Conservation (phyloP, 129 eudicot species). For the Flaveria bidentis region DNA sequence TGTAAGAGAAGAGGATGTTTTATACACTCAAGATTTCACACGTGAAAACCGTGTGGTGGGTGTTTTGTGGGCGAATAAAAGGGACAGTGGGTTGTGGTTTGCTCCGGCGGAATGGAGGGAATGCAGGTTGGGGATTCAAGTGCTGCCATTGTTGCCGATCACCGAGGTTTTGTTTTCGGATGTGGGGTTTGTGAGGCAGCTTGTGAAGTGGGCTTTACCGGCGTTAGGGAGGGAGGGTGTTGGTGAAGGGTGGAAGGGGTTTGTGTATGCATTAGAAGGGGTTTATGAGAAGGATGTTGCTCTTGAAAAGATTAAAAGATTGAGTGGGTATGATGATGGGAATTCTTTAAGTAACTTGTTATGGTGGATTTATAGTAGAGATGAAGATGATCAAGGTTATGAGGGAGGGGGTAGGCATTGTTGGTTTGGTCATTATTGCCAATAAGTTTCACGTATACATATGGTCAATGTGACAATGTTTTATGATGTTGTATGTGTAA, state of each 20-base stretch:
- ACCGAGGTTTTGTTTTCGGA: constrained; percentile 80
- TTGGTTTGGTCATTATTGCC: constrained; percentile 71
- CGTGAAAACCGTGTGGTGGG: constrained; percentile 73
- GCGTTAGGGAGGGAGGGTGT: constrained; percentile 75
- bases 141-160: constrained; percentile 67
- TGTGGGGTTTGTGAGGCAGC: constrained; percentile 48
- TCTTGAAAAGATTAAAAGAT: constrained; percentile 45
- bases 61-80: constrained; percentile 78
- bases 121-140: constrained; percentile 79
- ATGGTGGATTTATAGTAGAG: constrained; percentile 86
- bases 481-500: constrained; percentile 3
- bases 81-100: constrained; percentile 93
- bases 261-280: constrained; percentile 79
- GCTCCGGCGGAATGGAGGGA: constrained; percentile 84
- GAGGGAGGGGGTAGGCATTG: constrained; percentile 51
- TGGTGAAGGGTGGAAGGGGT: constrained; percentile 97
- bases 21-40: constrained; percentile 56
- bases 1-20: constrained; percentile 48
- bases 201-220: constrained; percentile 68
- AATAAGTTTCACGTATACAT: constrained; percentile 18
- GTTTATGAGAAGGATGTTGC: constrained; percentile 64
- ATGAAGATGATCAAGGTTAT: constrained; percentile 41
- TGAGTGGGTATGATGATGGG: constrained; percentile 86
- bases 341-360: constrained; percentile 74
- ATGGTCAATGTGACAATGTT: neutral